Evolutionary conservation across 2,329 filamentous ascomycete species (phyloP).

Genomic region (Myriosclerotinia scirpicola): DNA sequence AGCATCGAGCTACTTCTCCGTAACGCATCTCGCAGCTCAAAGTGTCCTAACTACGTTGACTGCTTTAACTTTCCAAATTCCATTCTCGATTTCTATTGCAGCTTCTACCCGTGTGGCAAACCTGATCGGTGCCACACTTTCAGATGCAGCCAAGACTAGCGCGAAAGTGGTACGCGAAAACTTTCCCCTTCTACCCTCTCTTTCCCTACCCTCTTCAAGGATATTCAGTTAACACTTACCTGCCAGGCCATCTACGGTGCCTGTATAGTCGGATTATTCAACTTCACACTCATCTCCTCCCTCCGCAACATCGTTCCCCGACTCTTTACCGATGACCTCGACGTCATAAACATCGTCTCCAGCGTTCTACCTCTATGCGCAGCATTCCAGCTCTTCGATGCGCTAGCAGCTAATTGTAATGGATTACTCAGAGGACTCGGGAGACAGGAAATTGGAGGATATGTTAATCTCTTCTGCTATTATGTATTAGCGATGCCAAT

Average conservation of each 20-base stretch:
- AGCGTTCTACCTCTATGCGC: slow-evolving; percentile 76
- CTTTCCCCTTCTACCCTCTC: neutral
- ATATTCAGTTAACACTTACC: slow-evolving; percentile 23
- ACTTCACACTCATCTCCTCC: slow-evolving; percentile 66
- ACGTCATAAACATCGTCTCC: slow-evolving; percentile 68
- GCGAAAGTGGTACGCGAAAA: slow-evolving; percentile 59
- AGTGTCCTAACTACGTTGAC: slow-evolving; percentile 78
- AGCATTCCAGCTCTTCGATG: slow-evolving; percentile 87
- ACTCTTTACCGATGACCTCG: slow-evolving; percentile 73
- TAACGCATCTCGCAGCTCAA: slow-evolving; percentile 81
- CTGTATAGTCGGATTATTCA: slow-evolving; percentile 72
- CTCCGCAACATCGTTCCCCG: slow-evolving; percentile 73
- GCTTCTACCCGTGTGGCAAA: slow-evolving; percentile 88
- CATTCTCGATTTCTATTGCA: slow-evolving; percentile 88
- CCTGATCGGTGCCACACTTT: slow-evolving; percentile 81
- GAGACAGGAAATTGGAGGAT: slow-evolving; percentile 85
- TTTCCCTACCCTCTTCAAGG: neutral
- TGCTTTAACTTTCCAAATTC: slow-evolving; percentile 82
- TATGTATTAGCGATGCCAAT: slow-evolving; percentile 85
- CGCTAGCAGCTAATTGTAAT: slow-evolving; percentile 74
- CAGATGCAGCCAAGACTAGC: slow-evolving; percentile 75
- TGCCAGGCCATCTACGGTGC: slow-evolving; percentile 59
- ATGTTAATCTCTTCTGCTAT: slow-evolving; percentile 82
- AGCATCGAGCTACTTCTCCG: slow-evolving; percentile 75
- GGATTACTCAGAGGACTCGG: slow-evolving; percentile 85